Base-by-base conservation (phyloP, 2,329 filamentous ascomycete species). In the Apiospora hydei region DNA sequence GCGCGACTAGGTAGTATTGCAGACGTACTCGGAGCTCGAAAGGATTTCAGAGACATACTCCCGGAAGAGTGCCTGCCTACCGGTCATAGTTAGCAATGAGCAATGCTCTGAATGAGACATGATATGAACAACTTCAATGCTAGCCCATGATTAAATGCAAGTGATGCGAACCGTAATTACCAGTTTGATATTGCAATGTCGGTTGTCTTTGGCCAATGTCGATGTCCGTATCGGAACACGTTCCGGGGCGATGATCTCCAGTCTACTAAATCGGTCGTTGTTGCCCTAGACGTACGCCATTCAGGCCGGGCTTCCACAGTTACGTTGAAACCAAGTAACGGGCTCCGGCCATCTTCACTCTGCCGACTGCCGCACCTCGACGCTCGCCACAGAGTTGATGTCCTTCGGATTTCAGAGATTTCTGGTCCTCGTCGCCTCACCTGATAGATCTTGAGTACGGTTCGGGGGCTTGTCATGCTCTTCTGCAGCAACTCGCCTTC, bases 31-130 rank as follows among this genome's bases (percentile, higher is more conserved):
- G 57, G 57, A 64, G 34, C 34, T 64, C 57, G 34, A 34, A 41
- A n/a, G 18, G 34, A n/a, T 41, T 34, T 41, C 21, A 38, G 57
- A 64, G 57, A 6, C 34, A 64, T 21, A 64, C 57, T 64, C 57
- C 18, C 34, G 34, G 57, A 64, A 64, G 30, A 64, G 57, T 64
- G 34, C 34, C 57, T 64, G 57, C 57, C 57, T 64, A 64, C 57
- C 57, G 24, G 57, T 41, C 57, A 64, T 24, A 64, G 57, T 24
- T 64, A 38, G 57, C 34, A n/a, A 64, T 41, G 57, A 64, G 57
- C 57, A 64, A 64, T 64, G 57, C 57, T 64, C 57, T 64, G 30
- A 64, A 64, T 64, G 57, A 64, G 57, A 64, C 57, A 64, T 18
- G 57, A 64, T 64, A 64, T 64, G 57, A 64, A 41, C 53, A 61